Evolutionary conservation across 768 basidiomycete genomes (phyloP).

Genomic region (Leccinum ochraceum): DNA sequence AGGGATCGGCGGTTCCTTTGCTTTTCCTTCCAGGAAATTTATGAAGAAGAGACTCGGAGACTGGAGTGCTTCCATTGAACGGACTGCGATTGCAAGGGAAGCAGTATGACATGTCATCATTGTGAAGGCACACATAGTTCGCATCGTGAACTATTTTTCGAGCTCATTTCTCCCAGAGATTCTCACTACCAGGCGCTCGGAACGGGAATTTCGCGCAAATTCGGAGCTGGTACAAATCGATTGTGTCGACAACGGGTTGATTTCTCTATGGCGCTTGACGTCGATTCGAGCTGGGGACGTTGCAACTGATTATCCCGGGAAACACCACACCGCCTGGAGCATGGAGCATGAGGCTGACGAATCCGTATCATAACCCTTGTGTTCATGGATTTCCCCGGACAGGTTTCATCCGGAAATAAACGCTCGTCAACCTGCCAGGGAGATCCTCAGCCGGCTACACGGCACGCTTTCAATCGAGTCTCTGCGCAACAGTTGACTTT

Average conservation of each 20-base stretch:
- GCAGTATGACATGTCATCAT: neutral
- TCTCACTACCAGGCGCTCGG: neutral
- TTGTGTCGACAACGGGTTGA: neutral
- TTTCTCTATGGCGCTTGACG: slow-evolving; percentile 1
- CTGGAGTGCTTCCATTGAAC: no score
- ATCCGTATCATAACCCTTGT: neutral
- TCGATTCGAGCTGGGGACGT: no score
- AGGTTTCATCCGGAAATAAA: neutral
- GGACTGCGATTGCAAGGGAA: slow-evolving; percentile 6
- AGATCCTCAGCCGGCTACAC: neutral
- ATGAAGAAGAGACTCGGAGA: no score
- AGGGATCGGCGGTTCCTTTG: no score
- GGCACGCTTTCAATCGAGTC: neutral
- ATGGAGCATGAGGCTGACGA: neutral
- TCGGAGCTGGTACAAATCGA: neutral
- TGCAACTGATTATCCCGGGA: neutral
- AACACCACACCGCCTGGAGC: neutral
- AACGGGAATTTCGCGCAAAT: slow-evolving; percentile 6
- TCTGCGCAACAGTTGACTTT: neutral
- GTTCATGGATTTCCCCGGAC: neutral
- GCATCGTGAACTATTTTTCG: neutral
- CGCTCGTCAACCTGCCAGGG: neutral
- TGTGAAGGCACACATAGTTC: neutral
- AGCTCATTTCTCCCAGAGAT: neutral
- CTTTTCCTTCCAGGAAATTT: no score